Base-by-base conservation (phyloP, 2,329 filamentous ascomycete genomes). In the Aspergillus sojae region DNA sequence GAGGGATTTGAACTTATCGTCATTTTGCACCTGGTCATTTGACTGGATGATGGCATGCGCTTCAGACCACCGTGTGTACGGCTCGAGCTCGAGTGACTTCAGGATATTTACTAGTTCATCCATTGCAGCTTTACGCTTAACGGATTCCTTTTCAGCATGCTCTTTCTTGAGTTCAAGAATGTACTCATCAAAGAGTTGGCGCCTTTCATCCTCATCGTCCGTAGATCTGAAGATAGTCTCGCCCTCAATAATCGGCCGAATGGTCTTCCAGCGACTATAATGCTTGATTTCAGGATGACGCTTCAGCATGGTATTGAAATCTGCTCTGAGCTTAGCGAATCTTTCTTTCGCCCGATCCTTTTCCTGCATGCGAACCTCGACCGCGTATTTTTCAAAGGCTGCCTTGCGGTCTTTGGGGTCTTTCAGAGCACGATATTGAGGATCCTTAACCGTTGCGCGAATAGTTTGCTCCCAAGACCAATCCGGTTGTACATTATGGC, bases 231-330 rank as follows among this genome's bases (percentile, higher is more conserved):
- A 99, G 64, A 96, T 95, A 55, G 93, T 95, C 83, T 99, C 95
- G 57, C 91, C 91, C 79, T 98, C 93, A 66, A 99, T 93, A 68
- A 97, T 96, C 11, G 93, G 93, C 57, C 92, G 89, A 59, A 94
- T 95, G 19, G 93, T 97, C 85, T 93, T 96, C 95, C 95, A 99
- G 65, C 93, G 91, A 48, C 94, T 97, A 78, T 96, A 97, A 77
- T 97, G 89, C 78, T 94, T 95, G 79, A 99, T 98, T 79, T 99
- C 95, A 65, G 94, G 93, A 78, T 99, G 94, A 69, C 93, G 94
- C 80, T 91, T 93, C 69, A 99, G 86, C 95, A 99, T 99, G 61
- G 90, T 94, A 70, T 91, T 91, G 79, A 99, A 99, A 83, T 98
- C 95, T 78, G 91, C 86, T 73, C 93, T 92, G 74, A 98, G 85